These are phyloP conservation scores for Coffea humblotiana DNA, from an alignment of 305 asterid genomes.

Conservation along the genomic window DNA sequence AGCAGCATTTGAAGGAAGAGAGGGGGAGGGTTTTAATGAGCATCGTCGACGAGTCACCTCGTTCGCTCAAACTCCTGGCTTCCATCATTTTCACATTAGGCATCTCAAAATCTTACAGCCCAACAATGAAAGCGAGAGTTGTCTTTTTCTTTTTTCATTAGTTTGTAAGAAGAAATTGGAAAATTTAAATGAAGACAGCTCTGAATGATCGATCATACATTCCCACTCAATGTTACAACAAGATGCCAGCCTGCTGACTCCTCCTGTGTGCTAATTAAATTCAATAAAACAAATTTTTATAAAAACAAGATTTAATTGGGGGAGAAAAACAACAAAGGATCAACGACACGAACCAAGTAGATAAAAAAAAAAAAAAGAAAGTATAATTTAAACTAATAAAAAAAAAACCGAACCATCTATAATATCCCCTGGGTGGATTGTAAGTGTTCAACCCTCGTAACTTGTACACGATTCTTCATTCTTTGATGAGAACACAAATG, in stretches of 20 bases:
- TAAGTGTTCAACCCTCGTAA: background rate
- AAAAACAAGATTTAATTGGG: conserved; percentile 1
- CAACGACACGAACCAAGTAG: background rate
- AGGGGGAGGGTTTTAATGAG: too few relatives aligned
- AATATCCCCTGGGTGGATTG: background rate
- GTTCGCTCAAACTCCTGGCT: too few relatives aligned
- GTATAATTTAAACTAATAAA: too few relatives aligned
- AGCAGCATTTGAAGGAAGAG: too few relatives aligned
- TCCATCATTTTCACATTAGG: too few relatives aligned
- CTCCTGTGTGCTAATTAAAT: background rate
- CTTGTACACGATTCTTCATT: background rate
- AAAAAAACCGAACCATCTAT: conserved; percentile 3
- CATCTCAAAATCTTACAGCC: background rate
- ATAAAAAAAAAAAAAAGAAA: background rate
- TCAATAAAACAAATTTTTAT: conserved; percentile 3
- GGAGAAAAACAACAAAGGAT: background rate
- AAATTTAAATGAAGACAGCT: background rate
- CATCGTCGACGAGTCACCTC: too few relatives aligned
- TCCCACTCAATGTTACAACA: background rate
- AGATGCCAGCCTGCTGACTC: background rate
- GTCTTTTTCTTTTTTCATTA: background rate
- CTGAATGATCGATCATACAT: background rate
- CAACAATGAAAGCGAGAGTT: background rate
- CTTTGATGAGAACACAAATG: background rate
- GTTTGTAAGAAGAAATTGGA: background rate